Evolutionary conservation across 129 eudicot genomes (phyloP), one percentile per base, ranked within the genome.

Genomic region (Tagetes patula): DNA sequence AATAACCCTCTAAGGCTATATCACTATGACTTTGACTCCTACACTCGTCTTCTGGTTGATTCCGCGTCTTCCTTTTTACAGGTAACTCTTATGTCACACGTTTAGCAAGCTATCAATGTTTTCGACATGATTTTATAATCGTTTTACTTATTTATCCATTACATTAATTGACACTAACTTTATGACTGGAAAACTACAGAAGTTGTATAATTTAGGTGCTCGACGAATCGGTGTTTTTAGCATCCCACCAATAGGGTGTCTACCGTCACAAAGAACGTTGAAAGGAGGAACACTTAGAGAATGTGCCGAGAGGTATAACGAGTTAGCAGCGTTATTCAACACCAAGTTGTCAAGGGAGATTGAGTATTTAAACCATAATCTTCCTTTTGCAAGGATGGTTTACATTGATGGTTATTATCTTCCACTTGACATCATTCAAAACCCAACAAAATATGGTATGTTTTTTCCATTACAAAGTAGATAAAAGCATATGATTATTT

Each of bases 191-290:
- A 70, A 72, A 46, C 73, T 11, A 61, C 69, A 92, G 97, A 87
- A 83, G 6, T 65, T 92, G 79, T 87, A 92, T 64, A 47, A 39
- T 39, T 39, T 89, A 38, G 98, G 98, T 60, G 96, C 78, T 55
- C 88, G 96, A 32, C 77, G 88, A 69, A 84, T 87, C 3, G 96
- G 85, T 37, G 82, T 89, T 36, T 80, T 81, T 43, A 80, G 92
- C 56, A 49, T 87, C 46, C 95, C 95, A 49, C 98, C 98, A 1
- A 67, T 87, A 45, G 98, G 98, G 55, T 87, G 95, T 76, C 54
- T 89, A 66, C 98, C 96, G 11, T 84, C 95, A 56, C 95, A 85
- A 53, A 84, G 98, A 77, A 92, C 96, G 0, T 69, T 87, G 62
- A 67, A 33, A 68, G 96, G 98, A 67, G 98, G 98, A 66, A 55